Evolutionary conservation across 257 asterid genomes (phyloP).

Genomic region (Henckelia pumila): DNA sequence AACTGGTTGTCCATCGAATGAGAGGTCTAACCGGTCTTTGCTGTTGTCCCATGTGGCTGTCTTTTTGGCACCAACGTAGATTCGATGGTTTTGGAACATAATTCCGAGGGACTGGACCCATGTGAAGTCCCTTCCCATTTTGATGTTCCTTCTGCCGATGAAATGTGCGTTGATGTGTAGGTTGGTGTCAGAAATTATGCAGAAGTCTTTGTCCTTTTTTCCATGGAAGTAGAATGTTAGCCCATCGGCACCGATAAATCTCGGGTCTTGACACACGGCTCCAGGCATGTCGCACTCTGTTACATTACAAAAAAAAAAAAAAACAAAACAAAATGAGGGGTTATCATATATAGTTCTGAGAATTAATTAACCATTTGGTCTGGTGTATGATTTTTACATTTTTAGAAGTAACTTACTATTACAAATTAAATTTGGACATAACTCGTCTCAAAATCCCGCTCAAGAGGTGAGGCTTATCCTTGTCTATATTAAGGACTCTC

Average conservation of each 20-base stretch:
- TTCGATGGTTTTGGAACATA: conserved; percentile 54
- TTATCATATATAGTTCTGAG: conserved; percentile 3
- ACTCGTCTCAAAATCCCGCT: no score
- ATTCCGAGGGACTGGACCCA: conserved; percentile 93
- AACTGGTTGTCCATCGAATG: conserved; percentile 46
- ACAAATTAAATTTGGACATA: no score
- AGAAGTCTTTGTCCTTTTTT: conserved; percentile 57
- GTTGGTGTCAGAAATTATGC: conserved; percentile 66
- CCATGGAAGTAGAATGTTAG: conserved; percentile 91
- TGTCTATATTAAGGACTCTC: no score
- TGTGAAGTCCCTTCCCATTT: conserved; percentile 80
- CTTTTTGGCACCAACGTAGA: conserved; percentile 57
- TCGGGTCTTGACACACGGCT: conserved; percentile 85
- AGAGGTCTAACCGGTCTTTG: conserved; percentile 51
- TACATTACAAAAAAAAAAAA: background rate
- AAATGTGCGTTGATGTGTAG: conserved; percentile 85
- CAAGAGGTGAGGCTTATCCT: no score
- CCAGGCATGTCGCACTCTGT: conserved; percentile 77
- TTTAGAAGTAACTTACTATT: no score
- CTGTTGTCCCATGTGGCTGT: conserved; percentile 61
- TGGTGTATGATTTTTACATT: background rate
- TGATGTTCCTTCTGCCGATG: conserved; percentile 59
- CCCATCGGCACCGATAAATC: conserved; percentile 80
- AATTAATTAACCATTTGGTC: background rate
- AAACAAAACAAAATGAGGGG: background rate